Percentiles rank a stretch among this genome's conserved stretches.
phyloP scores from a whole-genome alignment of 306 rosid species.

The Trifolium dubium region DNA sequence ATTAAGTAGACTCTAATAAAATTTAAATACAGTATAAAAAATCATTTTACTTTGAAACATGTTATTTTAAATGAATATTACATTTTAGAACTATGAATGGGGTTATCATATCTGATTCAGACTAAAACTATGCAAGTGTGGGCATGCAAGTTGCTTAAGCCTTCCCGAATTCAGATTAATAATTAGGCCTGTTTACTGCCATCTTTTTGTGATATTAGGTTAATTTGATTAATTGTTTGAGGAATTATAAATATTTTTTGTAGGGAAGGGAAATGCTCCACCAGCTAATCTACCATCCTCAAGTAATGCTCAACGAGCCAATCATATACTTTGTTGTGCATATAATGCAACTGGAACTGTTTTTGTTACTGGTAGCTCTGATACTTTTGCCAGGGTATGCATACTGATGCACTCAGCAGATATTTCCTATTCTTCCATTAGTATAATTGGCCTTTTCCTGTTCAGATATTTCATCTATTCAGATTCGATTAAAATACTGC shows the following conservation, averaged over 20 bases:
- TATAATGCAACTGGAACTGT: constrained; percentile 87
- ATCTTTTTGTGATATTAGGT: constrained; percentile 30
- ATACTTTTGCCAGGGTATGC: constrained; percentile 84
- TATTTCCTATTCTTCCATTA: constrained; percentile 38
- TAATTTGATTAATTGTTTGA: constrained; percentile 36
- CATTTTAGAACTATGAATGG: constrained; percentile 17
- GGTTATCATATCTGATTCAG: constrained; percentile 12
- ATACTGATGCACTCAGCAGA: constrained; percentile 31
- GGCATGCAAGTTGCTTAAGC: constrained; percentile 29
- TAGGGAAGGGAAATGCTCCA: constrained; percentile 72
- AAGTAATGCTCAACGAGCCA: constrained; percentile 62
- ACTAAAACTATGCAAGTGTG: constrained; percentile 16
- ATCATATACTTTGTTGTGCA: constrained; percentile 89
- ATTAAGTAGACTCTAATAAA: constrained; percentile 29
- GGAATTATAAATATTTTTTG: constrained; percentile 43
- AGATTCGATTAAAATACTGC: constrained; percentile 36
- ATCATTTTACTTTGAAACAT: constrained; percentile 18
- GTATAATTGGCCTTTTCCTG: constrained; percentile 37
- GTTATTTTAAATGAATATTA: constrained; percentile 20
- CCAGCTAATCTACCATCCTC: constrained; percentile 62
- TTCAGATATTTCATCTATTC: constrained; percentile 42
- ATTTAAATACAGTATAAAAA: constrained; percentile 14
- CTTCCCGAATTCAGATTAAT: constrained; percentile 45
- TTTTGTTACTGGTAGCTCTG: constrained; percentile 94
- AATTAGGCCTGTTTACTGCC: constrained; percentile 41